Base-by-base conservation (phyloP, 2,329 filamentous ascomycete genomes). In the Alternaria infectoria region DNA sequence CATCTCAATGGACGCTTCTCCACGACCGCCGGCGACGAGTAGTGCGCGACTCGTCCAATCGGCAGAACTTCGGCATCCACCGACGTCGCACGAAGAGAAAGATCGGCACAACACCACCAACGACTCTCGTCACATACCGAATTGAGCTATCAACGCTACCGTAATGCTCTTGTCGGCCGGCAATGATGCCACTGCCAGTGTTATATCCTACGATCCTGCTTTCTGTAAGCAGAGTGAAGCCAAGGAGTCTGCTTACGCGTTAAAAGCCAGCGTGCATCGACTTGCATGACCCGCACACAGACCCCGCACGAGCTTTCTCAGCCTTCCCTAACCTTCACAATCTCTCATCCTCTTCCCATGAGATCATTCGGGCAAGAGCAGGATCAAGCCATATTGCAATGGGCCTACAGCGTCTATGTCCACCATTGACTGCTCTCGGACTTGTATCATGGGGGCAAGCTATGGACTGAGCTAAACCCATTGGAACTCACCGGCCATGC, bases 401-500 rank as follows among this genome's bases (percentile, higher is more conserved):
- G 19, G 12, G 13, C 13, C 17, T 13, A 15, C 3, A 23, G 10
- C 47, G 43, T 44, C 56, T 49, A 28, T 60, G n/a, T 32, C 11
- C 28, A 54, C 52, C 46, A 62, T 28, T 54, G 26, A 54, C 19
- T n/a, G 12, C 54, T 52, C 43, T 26, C 43, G 46, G 25, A 17
- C 26, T 52, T 43, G 44, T 21, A 46, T 17, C 52, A 63, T 54
- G 30, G 40, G 19, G 15, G 9, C 25, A 57, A 4, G 21, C 7
- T 5, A 36, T 4, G 19, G 12, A 32, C 19, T 26, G 15, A 59
- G 51, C 62, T 65, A 62, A 43, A 43, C 63, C 11, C 15, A 13
- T 63, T 65, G 17, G 15, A 49, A 45, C 55, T 63, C 32, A 65
- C 60, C 63, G 60, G 49, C 59, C 4, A 15, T 15, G 12, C 56